phyloP scores from a whole-genome alignment of 495 filamentous ascomycete genomes.

The Margaritispora aquatica region DNA sequence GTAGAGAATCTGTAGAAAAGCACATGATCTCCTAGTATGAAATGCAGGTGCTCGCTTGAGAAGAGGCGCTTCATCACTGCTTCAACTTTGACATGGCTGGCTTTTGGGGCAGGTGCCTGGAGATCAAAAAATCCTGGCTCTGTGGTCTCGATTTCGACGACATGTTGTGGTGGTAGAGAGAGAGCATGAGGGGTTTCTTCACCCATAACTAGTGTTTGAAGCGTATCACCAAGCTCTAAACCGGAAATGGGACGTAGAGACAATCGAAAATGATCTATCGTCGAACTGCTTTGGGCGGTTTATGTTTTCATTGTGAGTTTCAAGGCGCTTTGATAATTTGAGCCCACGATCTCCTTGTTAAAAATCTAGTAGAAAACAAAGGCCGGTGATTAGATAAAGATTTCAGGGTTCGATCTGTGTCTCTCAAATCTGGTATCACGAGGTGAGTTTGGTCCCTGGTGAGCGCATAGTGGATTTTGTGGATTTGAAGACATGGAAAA shows the following conservation, averaged over 20 bases:
- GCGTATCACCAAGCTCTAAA: not conserved
- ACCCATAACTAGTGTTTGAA: not conserved
- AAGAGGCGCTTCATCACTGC: slow-evolving; percentile 9
- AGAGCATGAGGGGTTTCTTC: no score
- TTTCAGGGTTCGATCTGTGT: no score
- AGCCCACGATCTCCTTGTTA: no score
- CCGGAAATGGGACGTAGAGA: not conserved
- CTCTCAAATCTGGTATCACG: no score
- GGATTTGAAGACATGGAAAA: no score
- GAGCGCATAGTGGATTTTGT: no score
- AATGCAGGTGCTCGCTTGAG: slow-evolving; percentile 11
- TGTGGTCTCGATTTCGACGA: not conserved
- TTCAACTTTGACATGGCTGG: slow-evolving; percentile 10
- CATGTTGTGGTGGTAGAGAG: not conserved
- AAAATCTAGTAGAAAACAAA: no score
- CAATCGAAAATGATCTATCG: not conserved
- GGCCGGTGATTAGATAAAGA: no score
- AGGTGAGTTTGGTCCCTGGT: no score
- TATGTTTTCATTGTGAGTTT: not conserved
- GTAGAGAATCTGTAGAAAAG: slow-evolving; percentile 10
- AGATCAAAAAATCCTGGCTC: slow-evolving; percentile 11
- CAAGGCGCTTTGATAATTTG: not conserved
- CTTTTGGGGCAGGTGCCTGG: not conserved
- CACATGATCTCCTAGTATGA: slow-evolving; percentile 12
- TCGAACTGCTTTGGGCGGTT: not conserved